Evolutionary conservation across 2,329 filamentous ascomycete species (phyloP).

Genomic region (Drechslera avenae): DNA sequence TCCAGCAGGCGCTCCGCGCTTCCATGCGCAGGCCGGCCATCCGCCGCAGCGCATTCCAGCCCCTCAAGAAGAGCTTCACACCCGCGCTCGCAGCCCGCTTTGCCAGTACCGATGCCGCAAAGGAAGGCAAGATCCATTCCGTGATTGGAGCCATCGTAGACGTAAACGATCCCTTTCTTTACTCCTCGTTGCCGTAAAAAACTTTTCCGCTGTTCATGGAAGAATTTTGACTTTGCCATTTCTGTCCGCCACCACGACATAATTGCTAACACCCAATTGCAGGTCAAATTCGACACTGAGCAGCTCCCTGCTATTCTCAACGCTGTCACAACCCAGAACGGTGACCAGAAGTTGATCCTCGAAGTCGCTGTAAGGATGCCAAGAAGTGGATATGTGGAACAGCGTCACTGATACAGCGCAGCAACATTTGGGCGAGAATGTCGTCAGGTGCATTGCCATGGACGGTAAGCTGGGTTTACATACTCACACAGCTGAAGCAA

Average conservation of each 20-base stretch:
- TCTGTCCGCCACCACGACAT: conserved; percentile 36
- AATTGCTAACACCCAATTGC: conserved; percentile 46
- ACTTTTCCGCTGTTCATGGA: conserved; percentile 34
- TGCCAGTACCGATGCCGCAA: conserved; percentile 62
- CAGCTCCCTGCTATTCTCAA: conserved; percentile 97
- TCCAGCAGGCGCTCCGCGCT: conserved; percentile 68
- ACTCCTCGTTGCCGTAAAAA: conserved; percentile 49
- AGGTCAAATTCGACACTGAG: conserved; percentile 97
- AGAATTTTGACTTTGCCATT: conserved; percentile 27
- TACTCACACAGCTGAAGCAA: no score
- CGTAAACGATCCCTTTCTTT: conserved; percentile 75
- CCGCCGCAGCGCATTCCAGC: conserved; percentile 59
- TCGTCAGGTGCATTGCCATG: conserved; percentile 99
- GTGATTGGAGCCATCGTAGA: conserved; percentile 98
- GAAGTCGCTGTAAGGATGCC: conserved; percentile 84
- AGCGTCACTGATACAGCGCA: conserved; percentile 51
- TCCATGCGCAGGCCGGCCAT: conserved; percentile 62
- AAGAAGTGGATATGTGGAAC: conserved; percentile 29
- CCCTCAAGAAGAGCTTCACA: conserved; percentile 61
- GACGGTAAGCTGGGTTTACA: conserved; percentile 63
- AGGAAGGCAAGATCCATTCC: conserved; percentile 71
- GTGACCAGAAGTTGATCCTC: conserved; percentile 90
- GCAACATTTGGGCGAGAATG: conserved; percentile 99
- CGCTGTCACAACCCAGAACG: conserved; percentile 89
- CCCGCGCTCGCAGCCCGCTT: conserved; percentile 66